Evolutionary conservation across 495 filamentous ascomycete species (phyloP).

Genomic region (Saxophila tyrrhenica): DNA sequence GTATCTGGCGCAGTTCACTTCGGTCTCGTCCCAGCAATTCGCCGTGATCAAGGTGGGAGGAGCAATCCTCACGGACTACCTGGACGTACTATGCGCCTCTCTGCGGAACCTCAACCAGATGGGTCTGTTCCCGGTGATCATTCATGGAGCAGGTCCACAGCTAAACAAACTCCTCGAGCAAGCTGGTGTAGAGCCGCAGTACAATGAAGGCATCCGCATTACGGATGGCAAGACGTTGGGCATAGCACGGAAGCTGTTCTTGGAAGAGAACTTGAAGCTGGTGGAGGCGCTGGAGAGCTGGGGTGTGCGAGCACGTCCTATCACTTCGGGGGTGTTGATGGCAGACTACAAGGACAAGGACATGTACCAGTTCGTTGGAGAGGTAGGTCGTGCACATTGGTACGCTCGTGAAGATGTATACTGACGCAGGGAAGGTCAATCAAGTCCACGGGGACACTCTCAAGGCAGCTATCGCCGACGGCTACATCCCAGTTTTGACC

Average conservation of each 20-base stretch:
- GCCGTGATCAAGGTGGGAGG: constrained; percentile 98
- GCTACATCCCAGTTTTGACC: constrained; percentile 87
- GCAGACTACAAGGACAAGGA: constrained; percentile 92
- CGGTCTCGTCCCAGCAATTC: constrained; percentile 93
- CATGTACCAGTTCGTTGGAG: constrained; percentile 89
- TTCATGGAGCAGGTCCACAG: constrained; percentile 93
- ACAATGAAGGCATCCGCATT: constrained; percentile 91
- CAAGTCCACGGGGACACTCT: constrained; percentile 85
- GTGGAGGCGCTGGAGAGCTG: constrained; percentile 84
- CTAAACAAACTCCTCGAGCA: constrained; percentile 87
- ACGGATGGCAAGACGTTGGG: constrained; percentile 93
- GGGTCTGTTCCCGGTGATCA: constrained; percentile 89
- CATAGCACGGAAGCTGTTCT: constrained; percentile 79
- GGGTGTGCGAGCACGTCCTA: constrained; percentile 81
- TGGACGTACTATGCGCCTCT: constrained; percentile 76
- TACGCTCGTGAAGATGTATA: neutral
- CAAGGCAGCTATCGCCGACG: constrained; percentile 80
- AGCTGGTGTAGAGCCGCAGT: constrained; percentile 78
- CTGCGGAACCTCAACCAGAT: constrained; percentile 91
- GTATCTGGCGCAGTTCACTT: constrained; percentile 95
- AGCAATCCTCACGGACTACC: constrained; percentile 91
- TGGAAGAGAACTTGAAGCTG: constrained; percentile 93
- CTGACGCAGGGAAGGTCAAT: constrained; percentile 44
- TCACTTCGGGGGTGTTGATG: constrained; percentile 86
- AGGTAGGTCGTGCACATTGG: constrained; percentile 30